Percentiles rank a stretch among this genome's conserved stretches.
phyloP scores from a whole-genome alignment of 768 basidiomycete genomes.

The Lyophyllum decastes region DNA sequence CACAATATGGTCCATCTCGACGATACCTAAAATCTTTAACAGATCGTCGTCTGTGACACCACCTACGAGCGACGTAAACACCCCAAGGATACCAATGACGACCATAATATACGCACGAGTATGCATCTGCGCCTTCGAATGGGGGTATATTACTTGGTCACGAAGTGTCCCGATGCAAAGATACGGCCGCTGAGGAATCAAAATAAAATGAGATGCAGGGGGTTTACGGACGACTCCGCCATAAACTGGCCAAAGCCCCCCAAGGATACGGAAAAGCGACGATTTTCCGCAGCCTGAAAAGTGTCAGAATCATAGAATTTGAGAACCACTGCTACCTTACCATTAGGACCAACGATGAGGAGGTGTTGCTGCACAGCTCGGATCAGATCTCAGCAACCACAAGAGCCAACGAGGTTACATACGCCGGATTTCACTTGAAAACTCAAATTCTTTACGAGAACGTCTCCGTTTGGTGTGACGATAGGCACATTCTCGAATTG shows the following conservation, averaged over 20 bases:
- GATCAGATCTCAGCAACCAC: not conserved
- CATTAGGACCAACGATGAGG: conserved; percentile 93
- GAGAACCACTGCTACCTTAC: conserved; percentile 35
- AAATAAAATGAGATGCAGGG: conserved; percentile 82
- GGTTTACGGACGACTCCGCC: conserved; percentile 91
- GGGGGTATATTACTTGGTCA: conserved; percentile 96
- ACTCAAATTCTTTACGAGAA: conserved; percentile 80
- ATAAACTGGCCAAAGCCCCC: conserved; percentile 90
- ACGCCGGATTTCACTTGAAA: conserved; percentile 91
- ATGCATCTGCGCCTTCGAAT: conserved; percentile 79
- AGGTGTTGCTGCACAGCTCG: conserved; percentile 71
- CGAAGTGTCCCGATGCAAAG: conserved; percentile 91
- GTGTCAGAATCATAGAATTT: not conserved
- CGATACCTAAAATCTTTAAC: conserved; percentile 65
- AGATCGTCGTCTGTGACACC: conserved; percentile 78
- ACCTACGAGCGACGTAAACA: conserved; percentile 36
- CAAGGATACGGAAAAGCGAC: conserved; percentile 92
- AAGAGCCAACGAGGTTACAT: conserved; percentile 17
- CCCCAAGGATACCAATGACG: not conserved
- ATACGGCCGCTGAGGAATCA: conserved; percentile 96
- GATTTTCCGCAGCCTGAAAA: conserved; percentile 80
- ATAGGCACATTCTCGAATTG: conserved; percentile 93
- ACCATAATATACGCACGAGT: conserved; percentile 48
- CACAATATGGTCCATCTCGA: conserved; percentile 86
- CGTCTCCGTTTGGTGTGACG: conserved; percentile 93